Evolutionary conservation across 1,284 basidiomycete species (phyloP).

Genomic region (Schizophyllum commune): DNA sequence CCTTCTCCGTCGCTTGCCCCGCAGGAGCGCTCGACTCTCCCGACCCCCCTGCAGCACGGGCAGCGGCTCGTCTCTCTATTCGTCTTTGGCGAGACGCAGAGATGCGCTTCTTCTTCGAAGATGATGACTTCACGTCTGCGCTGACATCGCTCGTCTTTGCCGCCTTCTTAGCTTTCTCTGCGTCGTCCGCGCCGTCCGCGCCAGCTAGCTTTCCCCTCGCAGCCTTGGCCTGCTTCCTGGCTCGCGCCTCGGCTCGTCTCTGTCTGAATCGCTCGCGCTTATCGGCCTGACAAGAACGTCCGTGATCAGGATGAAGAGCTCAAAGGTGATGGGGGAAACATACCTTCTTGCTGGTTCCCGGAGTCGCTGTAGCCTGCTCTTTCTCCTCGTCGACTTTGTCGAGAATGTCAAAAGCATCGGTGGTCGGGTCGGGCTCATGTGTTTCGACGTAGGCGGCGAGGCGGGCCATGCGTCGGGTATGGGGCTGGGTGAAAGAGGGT

Average conservation of each 20-base stretch:
- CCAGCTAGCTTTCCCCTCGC: not conserved
- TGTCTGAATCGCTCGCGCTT: not conserved
- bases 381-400: constrained; percentile 18
- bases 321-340: not conserved
- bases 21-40: not conserved
- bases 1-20: not conserved
- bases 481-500: constrained; percentile 34
- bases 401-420: constrained; percentile 43
- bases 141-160: constrained; percentile 12
- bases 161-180: not conserved
- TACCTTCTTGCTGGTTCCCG: not conserved
- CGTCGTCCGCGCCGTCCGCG: constrained; percentile 27
- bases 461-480: constrained; percentile 48
- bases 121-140: constrained; percentile 27
- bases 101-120: not conserved
- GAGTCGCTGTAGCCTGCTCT: constrained; percentile 12
- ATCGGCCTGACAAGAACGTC: constrained; percentile 8
- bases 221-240: constrained; percentile 40
- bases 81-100: not conserved
- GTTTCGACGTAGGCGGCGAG: constrained; percentile 35
- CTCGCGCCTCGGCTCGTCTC: constrained; percentile 52
- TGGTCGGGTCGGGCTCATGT: constrained; percentile 26
- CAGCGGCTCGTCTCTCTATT: not conserved
- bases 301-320: not conserved
- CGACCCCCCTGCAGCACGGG: not conserved